Conservation (phyloP, 1,284 basidiomycete species). For the Albatrellus sp. region DNA sequence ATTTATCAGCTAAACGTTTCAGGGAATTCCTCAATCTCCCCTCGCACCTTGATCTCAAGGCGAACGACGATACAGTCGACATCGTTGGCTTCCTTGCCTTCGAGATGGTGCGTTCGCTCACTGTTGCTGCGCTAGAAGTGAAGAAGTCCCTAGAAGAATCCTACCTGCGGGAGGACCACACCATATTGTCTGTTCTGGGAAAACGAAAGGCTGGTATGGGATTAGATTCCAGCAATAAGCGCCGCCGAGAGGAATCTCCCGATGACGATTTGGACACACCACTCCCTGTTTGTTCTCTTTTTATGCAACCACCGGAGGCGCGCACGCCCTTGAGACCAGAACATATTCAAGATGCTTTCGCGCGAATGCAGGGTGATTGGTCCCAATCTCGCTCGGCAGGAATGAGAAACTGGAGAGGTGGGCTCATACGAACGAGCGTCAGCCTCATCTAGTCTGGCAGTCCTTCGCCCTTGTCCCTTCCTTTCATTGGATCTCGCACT, state of each 20-base stretch:
- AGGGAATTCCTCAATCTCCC: constrained; percentile 93
- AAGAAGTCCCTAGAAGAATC: constrained; percentile 71
- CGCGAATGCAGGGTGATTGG: constrained; percentile 79
- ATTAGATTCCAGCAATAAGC: constrained; percentile 42
- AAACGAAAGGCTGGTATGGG: constrained; percentile 49
- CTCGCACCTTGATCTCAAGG: constrained; percentile 78
- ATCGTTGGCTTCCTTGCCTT: constrained; percentile 96
- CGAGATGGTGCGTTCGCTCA: constrained; percentile 91
- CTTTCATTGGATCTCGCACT: constrained; percentile 4
- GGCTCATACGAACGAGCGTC: constrained; percentile 66
- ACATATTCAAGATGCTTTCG: constrained; percentile 83
- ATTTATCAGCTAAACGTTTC: constrained; percentile 72
- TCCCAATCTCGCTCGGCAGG: constrained; percentile 68
- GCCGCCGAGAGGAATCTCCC: constrained; percentile 47
- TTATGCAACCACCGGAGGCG: constrained; percentile 70
- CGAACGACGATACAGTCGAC: constrained; percentile 92
- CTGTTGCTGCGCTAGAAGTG: constrained; percentile 75
- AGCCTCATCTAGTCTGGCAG: constrained; percentile 56
- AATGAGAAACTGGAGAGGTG: constrained; percentile 80
- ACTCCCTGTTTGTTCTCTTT: constrained; percentile 58
- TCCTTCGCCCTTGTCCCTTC: constrained; percentile 6
- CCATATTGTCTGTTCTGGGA: constrained; percentile 44
- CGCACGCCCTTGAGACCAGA: constrained; percentile 67
- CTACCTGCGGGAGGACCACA: constrained; percentile 51
- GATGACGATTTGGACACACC: constrained; percentile 43